These are phyloP conservation scores for Galerina sulciceps DNA, from an alignment of 768 basidiomycete species.

Conservation along the genomic window DNA sequence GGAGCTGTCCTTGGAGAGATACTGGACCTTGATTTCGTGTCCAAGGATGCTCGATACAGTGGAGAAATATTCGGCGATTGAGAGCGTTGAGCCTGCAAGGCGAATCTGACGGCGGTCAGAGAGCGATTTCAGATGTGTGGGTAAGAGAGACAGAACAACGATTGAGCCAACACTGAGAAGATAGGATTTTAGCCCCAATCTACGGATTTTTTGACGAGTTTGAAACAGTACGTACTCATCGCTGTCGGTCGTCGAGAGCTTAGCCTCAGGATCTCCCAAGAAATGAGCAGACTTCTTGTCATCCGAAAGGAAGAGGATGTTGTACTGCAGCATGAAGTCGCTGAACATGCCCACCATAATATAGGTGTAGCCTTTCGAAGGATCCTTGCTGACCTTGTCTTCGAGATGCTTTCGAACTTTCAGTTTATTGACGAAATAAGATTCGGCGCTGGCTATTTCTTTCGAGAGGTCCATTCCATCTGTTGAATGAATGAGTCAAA, in stretches of 20 bases:
- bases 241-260: neutral
- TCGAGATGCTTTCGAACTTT: slow-evolving; percentile 8
- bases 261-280: slow-evolving; percentile 5
- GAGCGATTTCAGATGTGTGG: too few relatives aligned
- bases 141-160: too few relatives aligned
- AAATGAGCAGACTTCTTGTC: slow-evolving; percentile 9
- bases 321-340: slow-evolving; percentile 1
- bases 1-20: too few relatives aligned
- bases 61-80: too few relatives aligned
- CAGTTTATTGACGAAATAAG: slow-evolving; percentile 3
- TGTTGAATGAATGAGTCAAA: neutral
- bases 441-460: neutral
- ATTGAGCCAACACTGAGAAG: too few relatives aligned
- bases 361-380: slow-evolving; percentile 9
- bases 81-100: too few relatives aligned
- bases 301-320: slow-evolving; percentile 7
- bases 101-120: too few relatives aligned
- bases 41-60: too few relatives aligned
- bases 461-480: slow-evolving; percentile 6
- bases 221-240: slow-evolving; percentile 6
- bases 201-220: too few relatives aligned
- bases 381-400: slow-evolving; percentile 5
- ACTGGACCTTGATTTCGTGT: too few relatives aligned
- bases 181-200: too few relatives aligned
- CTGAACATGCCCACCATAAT: slow-evolving; percentile 11